Evolutionary conservation across 441 rosid species (phyloP), one percentile per base, ranked within the genome.

Genomic region (Rhodomyrtus psidioides): DNA sequence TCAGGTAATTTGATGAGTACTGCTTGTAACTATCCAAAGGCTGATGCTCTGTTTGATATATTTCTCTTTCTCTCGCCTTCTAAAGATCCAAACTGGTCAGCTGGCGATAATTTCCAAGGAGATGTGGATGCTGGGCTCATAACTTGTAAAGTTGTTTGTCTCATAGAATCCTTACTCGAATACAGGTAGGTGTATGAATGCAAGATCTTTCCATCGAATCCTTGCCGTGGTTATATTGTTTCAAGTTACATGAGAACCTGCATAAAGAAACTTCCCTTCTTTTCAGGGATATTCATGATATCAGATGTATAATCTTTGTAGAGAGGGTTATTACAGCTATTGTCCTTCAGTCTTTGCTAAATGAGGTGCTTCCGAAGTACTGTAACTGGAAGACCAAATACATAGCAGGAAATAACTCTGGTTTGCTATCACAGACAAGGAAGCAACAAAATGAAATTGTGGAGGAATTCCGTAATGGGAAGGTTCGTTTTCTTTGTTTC

Each of bases 241-340:
- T 70, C 79, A 39, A 39, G 17, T 83, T 74, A 19, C 17, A 34
- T 55, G 34, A 9, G n/a, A 62, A 51, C 34, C 57, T 55, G 65
- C 53, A 55, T 75, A 24, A 27, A 83, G 13, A 42, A 46, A 54
- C 15, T 53, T 17, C 53, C 51, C 42, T 51, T 51, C 51, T 84
- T 86, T 42, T 16, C 91, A 97, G 99, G 89, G 87, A 83, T 76
- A 62, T 93, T 86, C 84, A 91, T 88, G 92, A 94, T 62, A 93
- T 96, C 53, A 92, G 98, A 91, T 98, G 99, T 86, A 94, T 95
- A 88, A 82, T 98, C 70, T 96, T 98, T 89, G 98, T 95, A 86
- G 93, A 98, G 88, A 94, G 99, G 91, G 92, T 98, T 81, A 93
- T 98, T 57, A 86, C 96, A 58, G 94, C 98, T 12, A 84, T 91